Evolutionary conservation across 192 early-diverging fungal genomes (phyloP), one percentile per base, ranked within the genome.

Genomic region (Linnemannia schmuckeri): DNA sequence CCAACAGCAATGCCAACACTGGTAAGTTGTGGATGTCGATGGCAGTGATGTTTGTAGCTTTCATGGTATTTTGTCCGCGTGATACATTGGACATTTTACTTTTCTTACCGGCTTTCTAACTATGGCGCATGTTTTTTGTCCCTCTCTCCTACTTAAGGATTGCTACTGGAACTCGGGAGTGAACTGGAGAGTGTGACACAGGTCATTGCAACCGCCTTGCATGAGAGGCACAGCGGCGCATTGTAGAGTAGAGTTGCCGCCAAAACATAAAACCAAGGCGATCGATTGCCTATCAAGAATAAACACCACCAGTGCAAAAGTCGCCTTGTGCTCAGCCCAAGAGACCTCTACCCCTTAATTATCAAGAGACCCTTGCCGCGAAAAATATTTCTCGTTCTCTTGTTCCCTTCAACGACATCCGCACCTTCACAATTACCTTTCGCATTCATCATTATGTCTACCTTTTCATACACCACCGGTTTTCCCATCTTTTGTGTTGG

Each of bases 401-500:
- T 75, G 47, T 61, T 77, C 76, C 69, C 22, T 76, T 37, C 10
- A 61, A 8, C 9, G 15, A 15, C 75, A 41, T 35, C 30, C 47
- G 46, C 41, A 46, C 17, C 30, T 46, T 46, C 44, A 46, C 44
- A 41, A 72, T 17, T 22, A 44, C 37, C 42, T 68, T 69, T 44
- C 66, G 18, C 22, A 40, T 18, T 22, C 17, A 35, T 22, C 37
- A 47, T 57, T 2, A 88, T 83, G 74, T 47, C 88, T 54, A 81
- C 78, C 44, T 91, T 92, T 52, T 83, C 89, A 52, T 80, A 80
- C 49, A 78, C 89, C 24, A 89, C 91, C 47, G 93, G 93, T 18
- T 91, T 94, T 35, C 94, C 94, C 55, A 81, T 95, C 42, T 91
- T 89, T 72, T 92, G 91, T 46, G 85, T 94, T 76, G 93, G 90